Conservation (phyloP, 495 filamentous ascomycete species). For the Chaetomium tenue region DNA sequence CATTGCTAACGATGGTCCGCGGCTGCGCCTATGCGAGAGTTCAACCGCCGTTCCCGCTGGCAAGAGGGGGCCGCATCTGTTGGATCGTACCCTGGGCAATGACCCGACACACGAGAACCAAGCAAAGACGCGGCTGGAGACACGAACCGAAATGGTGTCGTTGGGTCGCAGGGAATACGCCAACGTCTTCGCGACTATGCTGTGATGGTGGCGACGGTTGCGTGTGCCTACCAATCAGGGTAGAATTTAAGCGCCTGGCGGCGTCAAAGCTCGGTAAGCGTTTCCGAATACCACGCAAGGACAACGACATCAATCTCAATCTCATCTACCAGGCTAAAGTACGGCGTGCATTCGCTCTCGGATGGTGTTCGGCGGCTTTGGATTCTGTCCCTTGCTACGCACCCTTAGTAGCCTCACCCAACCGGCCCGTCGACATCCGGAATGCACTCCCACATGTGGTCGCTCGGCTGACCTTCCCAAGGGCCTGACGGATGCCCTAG, state of each 20-base stretch:
- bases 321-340: not conserved
- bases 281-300: not conserved
- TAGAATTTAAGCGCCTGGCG: conserved; percentile 18
- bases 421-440: not conserved
- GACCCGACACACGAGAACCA: not conserved
- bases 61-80: not conserved
- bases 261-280: conserved; percentile 9
- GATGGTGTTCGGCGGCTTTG: not conserved
- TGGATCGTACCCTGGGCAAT: not conserved
- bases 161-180: conserved; percentile 7
- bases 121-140: not conserved
- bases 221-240: conserved; percentile 23
- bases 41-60: not conserved
- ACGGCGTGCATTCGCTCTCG: not conserved
- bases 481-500: not conserved
- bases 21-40: not conserved
- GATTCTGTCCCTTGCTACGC: not conserved
- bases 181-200: conserved; percentile 9
- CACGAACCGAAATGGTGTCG: not conserved
- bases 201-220: conserved; percentile 19
- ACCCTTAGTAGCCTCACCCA: not conserved
- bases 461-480: not conserved
- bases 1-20: not conserved
- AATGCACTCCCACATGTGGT: not conserved
- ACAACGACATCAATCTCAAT: not conserved